These are phyloP conservation scores for Citeromyces nyonsensis DNA, from an alignment of 805 yeast genomes.

Conservation along the genomic window DNA sequence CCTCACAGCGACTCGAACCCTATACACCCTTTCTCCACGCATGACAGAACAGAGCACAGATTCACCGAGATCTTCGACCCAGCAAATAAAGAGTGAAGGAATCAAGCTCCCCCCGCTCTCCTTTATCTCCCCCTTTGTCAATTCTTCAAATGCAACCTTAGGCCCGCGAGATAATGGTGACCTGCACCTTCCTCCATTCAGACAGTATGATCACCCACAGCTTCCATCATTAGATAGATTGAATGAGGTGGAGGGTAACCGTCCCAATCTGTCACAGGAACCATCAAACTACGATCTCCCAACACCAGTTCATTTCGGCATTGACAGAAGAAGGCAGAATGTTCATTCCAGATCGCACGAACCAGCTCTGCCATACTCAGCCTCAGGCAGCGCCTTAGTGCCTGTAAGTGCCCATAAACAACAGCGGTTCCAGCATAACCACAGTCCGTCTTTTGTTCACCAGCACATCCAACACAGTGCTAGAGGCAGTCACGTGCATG, in stretches of 20 bases:
- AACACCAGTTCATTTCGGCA: constrained; percentile 7
- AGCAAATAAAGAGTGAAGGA: constrained; percentile 17
- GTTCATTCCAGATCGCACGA: not conserved
- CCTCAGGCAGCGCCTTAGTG: constrained; percentile 4
- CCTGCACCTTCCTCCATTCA: constrained; percentile 3
- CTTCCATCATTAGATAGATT: constrained; percentile 1
- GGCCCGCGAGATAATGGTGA: not conserved
- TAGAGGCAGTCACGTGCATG: constrained; percentile 3
- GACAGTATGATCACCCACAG: constrained; percentile 1
- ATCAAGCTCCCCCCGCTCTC: constrained; percentile 23
- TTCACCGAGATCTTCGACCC: constrained; percentile 10
- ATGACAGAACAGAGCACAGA: no score
- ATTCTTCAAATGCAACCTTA: not conserved
- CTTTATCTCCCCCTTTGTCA: constrained; percentile 9
- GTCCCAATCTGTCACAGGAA: not conserved
- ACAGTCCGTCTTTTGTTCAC: constrained; percentile 9
- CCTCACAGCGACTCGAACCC: constrained; percentile 2
- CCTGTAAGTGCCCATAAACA: constrained; percentile 2
- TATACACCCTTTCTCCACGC: not conserved
- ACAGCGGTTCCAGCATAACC: constrained; percentile 1
- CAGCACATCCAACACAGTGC: constrained; percentile 13
- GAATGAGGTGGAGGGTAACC: not conserved
- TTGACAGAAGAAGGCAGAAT: constrained; percentile 8
- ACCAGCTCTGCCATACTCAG: constrained; percentile 1
- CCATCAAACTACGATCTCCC: constrained; percentile 4